Base-by-base conservation (phyloP, 768 basidiomycete genomes). In the Kockovaella imperatae region DNA sequence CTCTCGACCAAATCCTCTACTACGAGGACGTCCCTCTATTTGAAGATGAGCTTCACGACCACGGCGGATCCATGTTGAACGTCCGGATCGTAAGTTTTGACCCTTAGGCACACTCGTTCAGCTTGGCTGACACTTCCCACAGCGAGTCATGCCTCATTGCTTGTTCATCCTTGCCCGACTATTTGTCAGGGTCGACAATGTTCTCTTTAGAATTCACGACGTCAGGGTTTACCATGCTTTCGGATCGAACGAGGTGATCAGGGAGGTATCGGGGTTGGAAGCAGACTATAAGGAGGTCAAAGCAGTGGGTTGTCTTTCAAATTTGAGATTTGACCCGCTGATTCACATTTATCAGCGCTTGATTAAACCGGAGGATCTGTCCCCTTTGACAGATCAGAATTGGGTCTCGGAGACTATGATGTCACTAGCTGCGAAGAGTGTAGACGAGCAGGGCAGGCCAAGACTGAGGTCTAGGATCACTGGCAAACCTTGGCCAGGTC, bases 61-160 rank as follows among this genome's bases (percentile, higher is more conserved):
- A 97, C 64, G 95, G 95, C 0, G 81, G 87, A 5, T 90, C 90
- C 1, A 78, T 81, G 25, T 70, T 89, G 1, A 77, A 88, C 23
- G 83, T 89, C 38, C 77, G 90, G 60, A 87, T 96, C 49, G 91
- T 96, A 67, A 72, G 87, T 78, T 2, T 2, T 25, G 38, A 49
- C 2, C 17, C 3, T 17, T 23, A 8, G 17, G 3, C 15, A 29
- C 28, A 4, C 8, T 34, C 24, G 26, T 13, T 14, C 5, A 18
- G 24, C 45, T 30, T 30, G 32, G 47, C 50, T 56, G 45, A 53
- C 24, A 24, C 20, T 13, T 42, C 21, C n/a, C 6, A 13, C 64
- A 96, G 91, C 83, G 95, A 41, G 91, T 99, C 35, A 99, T 97
- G 91, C 89, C 91, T 2, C 83, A 83, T 6, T 96, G 86, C 45